Evolutionary conservation across 2,329 filamentous ascomycete species (phyloP).

Genomic region (Talaromyces sp.): DNA sequence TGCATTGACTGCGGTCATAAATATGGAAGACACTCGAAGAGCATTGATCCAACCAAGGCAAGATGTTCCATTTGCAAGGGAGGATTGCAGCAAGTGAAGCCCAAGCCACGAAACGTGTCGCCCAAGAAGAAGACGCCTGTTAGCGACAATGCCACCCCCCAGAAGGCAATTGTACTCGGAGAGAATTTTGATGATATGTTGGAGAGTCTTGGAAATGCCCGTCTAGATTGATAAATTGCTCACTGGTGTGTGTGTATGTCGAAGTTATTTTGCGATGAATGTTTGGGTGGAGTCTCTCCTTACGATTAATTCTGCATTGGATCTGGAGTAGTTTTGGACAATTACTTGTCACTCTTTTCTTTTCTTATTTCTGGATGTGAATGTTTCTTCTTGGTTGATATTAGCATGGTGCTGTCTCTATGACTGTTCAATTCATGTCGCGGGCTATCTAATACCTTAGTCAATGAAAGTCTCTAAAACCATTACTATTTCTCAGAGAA

Average conservation of each 20-base stretch:
- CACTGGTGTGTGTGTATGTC: neutral
- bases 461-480: neutral
- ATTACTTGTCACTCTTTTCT: neutral
- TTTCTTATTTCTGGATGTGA: neutral
- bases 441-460: neutral
- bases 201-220: constrained; percentile 11
- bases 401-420: neutral
- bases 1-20: constrained; percentile 67
- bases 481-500: neutral
- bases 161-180: neutral
- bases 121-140: constrained; percentile 8
- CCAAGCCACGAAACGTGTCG: constrained; percentile 52
- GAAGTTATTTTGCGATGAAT: neutral
- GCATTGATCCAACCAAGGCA: constrained; percentile 69
- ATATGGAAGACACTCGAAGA: constrained; percentile 82
- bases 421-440: neutral
- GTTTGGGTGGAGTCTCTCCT: neutral
- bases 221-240: neutral
- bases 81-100: constrained; percentile 71
- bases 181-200: constrained; percentile 11
- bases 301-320: neutral
- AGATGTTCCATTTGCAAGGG: constrained; percentile 75
- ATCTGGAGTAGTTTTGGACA: constrained; percentile 1
- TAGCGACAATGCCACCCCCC: neutral
- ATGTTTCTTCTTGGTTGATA: constrained; percentile 3